Evolutionary conservation across 352 stramenopile species (phyloP), one percentile per base, ranked within the genome.

Genomic region (Pythium coloratum): DNA sequence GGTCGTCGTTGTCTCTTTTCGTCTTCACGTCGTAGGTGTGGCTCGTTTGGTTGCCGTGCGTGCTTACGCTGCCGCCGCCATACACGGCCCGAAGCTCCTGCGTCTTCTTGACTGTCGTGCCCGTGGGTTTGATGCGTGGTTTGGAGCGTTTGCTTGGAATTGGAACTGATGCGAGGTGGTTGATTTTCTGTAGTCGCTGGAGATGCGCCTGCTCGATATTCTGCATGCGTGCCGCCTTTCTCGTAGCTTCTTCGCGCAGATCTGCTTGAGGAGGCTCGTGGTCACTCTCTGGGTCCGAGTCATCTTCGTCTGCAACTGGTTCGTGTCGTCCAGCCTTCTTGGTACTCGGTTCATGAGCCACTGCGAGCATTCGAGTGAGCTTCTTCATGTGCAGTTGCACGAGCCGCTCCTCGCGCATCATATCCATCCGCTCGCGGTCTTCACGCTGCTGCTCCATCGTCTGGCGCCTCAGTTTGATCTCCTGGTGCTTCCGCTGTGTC

Each of bases 381-480:
- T 82, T 66, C 63, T 92, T 91, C 18, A 74, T 51, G 13, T 82
- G 62, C 2, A 95, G 28, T 24, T 78, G 70, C 20, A 75, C 65
- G 9, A 89, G 77, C 18, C 85, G 66, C 68, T 95, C 87, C 64
- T 94, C 87, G n/a, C 83, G 77, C 53, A 73, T 67, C 85, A 95
- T 91, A 0, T 76, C 69, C 24, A 85, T 72, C 14, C 81, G 75
- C 62, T 95, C 87, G 12, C 71, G 71, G 44, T 89, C 78, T 71
- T 92, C 82, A 16, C 77, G 83, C 64, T 90, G 79, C 60, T 90
- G 81, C 36, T 89, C 80, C 24, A 68, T 59, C 5, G 69, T 76
- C 61, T 78, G 64, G 0, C 58, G 49, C 16, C 81, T 79, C 42
- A 76, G 70, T 36, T 78, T 80, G 62, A 77, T 76, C 6, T 75